Conservation (phyloP, 495 filamentous ascomycete species). For the Aspergillus nidulans region DNA sequence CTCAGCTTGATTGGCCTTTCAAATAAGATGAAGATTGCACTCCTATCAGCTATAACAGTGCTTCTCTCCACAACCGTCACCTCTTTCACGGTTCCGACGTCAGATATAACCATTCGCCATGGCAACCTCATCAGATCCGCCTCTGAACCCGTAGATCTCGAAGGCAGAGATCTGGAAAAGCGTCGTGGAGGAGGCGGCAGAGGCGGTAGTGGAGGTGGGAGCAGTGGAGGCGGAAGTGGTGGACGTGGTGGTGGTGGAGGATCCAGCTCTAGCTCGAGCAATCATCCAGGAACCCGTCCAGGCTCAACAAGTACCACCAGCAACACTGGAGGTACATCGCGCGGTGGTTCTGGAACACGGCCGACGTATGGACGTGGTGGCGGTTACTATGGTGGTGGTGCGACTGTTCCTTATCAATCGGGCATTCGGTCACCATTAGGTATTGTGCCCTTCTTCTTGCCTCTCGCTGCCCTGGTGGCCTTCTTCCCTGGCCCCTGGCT, state of each 20-base stretch:
- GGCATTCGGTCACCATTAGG: constrained; percentile 54
- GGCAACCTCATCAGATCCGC: constrained; percentile 9
- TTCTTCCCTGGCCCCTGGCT: constrained; percentile 61
- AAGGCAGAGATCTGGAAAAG: constrained; percentile 39
- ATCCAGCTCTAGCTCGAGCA: constrained; percentile 13
- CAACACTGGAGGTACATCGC: constrained; percentile 62
- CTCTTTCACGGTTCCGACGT: constrained; percentile 24
- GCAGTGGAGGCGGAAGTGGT: constrained; percentile 24
- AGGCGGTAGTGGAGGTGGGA: constrained; percentile 24
- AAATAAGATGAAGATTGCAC: constrained; percentile 30
- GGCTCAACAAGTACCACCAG: constrained; percentile 15
- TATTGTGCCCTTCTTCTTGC: constrained; percentile 55
- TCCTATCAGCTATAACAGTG: constrained; percentile 23
- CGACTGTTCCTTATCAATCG: constrained; percentile 60
- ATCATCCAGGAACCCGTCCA: neutral
- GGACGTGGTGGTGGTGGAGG: constrained; percentile 24
- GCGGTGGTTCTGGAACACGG: constrained; percentile 56
- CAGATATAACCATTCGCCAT: constrained; percentile 23
- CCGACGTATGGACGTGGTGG: constrained; percentile 62
- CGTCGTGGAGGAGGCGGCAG: constrained; percentile 37
- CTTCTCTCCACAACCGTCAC: constrained; percentile 28
- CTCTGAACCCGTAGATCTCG: constrained; percentile 30
- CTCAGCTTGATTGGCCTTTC: neutral
- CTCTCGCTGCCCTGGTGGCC: constrained; percentile 54
- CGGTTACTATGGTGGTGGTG: constrained; percentile 75